These are phyloP conservation scores for Apostasia shenzhenica DNA, from an alignment of 106 monocot genomes.

Conservation along the genomic window DNA sequence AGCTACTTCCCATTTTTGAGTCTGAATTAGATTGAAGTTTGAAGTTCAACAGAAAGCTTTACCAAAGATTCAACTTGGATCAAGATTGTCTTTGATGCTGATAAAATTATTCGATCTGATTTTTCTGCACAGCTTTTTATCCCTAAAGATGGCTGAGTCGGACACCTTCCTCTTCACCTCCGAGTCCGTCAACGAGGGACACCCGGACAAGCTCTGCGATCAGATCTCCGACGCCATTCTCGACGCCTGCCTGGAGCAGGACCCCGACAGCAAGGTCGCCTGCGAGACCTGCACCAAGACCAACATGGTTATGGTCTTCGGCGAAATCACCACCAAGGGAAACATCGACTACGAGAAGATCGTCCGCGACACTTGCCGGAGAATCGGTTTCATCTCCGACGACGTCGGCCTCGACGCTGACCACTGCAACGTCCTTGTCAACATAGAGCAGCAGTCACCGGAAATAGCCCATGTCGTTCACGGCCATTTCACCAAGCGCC, in stretches of 20 bases:
- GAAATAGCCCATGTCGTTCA: conserved; percentile 55
- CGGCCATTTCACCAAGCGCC: conserved; percentile 55
- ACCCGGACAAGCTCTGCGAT: conserved; percentile 64
- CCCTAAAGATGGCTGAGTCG: conserved; percentile 2
- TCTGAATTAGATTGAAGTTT: not conserved
- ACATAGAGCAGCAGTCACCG: conserved; percentile 58
- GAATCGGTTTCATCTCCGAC: conserved; percentile 37
- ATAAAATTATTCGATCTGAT: not conserved
- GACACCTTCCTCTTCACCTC: conserved; percentile 66
- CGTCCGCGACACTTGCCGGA: conserved; percentile 50
- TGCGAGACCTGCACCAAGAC: conserved; percentile 59
- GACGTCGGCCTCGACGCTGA: conserved; percentile 55
- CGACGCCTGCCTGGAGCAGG: conserved; percentile 47
- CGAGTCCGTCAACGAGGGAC: conserved; percentile 54
- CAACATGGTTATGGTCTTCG: conserved; percentile 60
- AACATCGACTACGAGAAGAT: conserved; percentile 59
- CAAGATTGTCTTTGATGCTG: not conserved
- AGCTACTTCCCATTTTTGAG: too few relatives aligned
- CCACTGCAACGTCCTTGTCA: conserved; percentile 48
- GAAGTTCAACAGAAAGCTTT: not conserved
- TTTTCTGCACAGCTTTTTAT: not conserved
- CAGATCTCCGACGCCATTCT: conserved; percentile 55
- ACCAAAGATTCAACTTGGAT: not conserved
- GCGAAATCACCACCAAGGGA: conserved; percentile 65
- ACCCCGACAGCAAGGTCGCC: conserved; percentile 56